These are phyloP conservation scores for Eucalyptus dawsonii DNA, from an alignment of 345 rosid genomes.

Conservation along the genomic window DNA sequence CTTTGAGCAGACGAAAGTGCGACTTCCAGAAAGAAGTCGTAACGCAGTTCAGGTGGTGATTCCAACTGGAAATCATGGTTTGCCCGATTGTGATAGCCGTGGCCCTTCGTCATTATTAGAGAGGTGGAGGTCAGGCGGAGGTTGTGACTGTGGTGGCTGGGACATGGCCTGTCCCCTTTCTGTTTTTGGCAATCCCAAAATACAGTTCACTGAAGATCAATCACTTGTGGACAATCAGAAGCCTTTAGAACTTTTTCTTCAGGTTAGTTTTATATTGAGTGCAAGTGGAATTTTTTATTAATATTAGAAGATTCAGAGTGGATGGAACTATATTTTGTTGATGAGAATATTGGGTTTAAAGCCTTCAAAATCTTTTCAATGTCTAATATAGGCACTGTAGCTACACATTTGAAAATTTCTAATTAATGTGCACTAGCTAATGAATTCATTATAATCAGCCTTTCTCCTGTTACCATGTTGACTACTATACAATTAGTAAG, in stretches of 20 bases:
- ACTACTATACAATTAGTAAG: background rate
- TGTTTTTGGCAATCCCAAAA: constrained; percentile 45
- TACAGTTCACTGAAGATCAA: constrained; percentile 30
- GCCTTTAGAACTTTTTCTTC: constrained; percentile 51
- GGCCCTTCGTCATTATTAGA: constrained; percentile 73
- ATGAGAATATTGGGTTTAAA: background rate
- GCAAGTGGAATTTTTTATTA: background rate
- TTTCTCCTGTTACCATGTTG: background rate
- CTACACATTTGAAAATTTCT: background rate
- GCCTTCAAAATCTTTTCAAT: background rate
- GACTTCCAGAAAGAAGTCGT: background rate
- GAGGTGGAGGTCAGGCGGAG: constrained; percentile 90
- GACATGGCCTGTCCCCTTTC: constrained; percentile 91
- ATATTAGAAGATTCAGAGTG: background rate
- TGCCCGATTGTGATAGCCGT: constrained; percentile 37
- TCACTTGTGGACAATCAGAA: constrained; percentile 26
- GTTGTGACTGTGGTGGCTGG: constrained; percentile 99
- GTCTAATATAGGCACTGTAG: background rate
- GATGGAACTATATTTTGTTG: background rate
- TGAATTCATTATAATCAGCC: background rate
- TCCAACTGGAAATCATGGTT: constrained; percentile 76
- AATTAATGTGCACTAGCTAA: background rate
- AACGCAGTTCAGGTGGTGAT: constrained; percentile 52
- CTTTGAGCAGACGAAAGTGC: constrained; percentile 19
- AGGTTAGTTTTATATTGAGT: constrained; percentile 28